A percentile compares a stretch with the other conserved stretches of the same genome.
Evolutionary conservation across 495 filamentous ascomycete genomes (phyloP).

Genomic region (Aspergillus diversus): DNA sequence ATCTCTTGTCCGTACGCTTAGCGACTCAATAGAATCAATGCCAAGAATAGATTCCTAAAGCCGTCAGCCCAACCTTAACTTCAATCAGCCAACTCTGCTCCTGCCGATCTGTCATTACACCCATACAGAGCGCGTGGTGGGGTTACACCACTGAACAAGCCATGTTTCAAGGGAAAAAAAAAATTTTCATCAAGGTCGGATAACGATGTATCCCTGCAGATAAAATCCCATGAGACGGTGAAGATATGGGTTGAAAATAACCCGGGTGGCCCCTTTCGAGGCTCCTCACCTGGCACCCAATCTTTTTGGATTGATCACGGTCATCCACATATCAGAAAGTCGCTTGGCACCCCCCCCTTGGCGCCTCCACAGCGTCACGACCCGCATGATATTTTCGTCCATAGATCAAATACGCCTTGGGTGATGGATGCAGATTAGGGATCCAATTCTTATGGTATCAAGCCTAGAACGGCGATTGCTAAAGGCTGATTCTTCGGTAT

Average conservation of each 20-base stretch:
- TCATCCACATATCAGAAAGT: conserved; percentile 8
- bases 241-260: neutral
- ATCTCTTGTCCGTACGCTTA: neutral
- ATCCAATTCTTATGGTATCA: conserved; percentile 15
- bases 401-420: neutral
- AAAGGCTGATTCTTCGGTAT: conserved; percentile 13
- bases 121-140: conserved; percentile 16
- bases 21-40: conserved; percentile 14
- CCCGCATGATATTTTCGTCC: conserved; percentile 6
- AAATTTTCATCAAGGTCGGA: conserved; percentile 2
- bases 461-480: conserved; percentile 11
- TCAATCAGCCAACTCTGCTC: conserved; percentile 4
- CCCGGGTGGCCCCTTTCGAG: conserved; percentile 16
- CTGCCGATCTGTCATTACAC: conserved; percentile 19
- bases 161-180: conserved; percentile 15
- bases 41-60: conserved; percentile 17
- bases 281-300: neutral
- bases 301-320: conserved; percentile 1
- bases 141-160: conserved; percentile 18
- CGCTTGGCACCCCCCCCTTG: conserved; percentile 18
- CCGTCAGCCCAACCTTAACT: conserved; percentile 19
- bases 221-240: neutral
- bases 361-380: conserved; percentile 11
- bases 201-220: conserved; percentile 3
- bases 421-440: neutral